Evolutionary conservation across 768 basidiomycete species (phyloP), one percentile per base, ranked within the genome.

Genomic region (Clavulina sp.): DNA sequence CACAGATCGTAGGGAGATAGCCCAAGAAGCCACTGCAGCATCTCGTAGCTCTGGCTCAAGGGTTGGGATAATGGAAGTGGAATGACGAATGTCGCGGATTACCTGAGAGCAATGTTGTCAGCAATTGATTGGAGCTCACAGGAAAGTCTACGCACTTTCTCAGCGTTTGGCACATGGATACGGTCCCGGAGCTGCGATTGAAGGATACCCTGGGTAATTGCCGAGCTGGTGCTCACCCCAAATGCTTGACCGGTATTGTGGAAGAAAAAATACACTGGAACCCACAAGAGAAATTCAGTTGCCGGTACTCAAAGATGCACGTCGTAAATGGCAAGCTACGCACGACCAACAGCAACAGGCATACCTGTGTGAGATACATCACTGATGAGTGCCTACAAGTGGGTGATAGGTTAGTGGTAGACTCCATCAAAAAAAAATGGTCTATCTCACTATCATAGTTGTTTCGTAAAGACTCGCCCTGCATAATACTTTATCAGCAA

Each of bases 221-320:
- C 81, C 19, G 88, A 84, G 58, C 80, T 80, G 41, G 92, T 68
- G 59, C 85, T 84, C 50, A 99, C 93, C 32, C 93, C 95, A 51
- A 96, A 73, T 23, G 93, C 95, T 69, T 96, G 93, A 2, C 92
- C 92, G 18, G 86, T 84, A 5, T 88, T 91, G 56, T 92, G 72
- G 70, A 92, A 93, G 46, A 95, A 71, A 66, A 96, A 97, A 31
- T 84, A 85, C 59, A 92, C 89, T 93, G 58, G 32, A 47, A 6
- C 2, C 5, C 16, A 46, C n/a, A 24, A 30, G 41, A 4, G 19
- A 49, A 24, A 7, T 18, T 30, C 7, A 18, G 33, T 18, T 51
- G 36, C 28, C 4, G 50, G 16, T 4, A 3, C 24, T 4, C 23
- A 9, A 13, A 28, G 43, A 13, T 7, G 4, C 26, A 13, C 48